phyloP scores from a whole-genome alignment of 345 rosid species.

The Eucalyptus tenuipes region DNA sequence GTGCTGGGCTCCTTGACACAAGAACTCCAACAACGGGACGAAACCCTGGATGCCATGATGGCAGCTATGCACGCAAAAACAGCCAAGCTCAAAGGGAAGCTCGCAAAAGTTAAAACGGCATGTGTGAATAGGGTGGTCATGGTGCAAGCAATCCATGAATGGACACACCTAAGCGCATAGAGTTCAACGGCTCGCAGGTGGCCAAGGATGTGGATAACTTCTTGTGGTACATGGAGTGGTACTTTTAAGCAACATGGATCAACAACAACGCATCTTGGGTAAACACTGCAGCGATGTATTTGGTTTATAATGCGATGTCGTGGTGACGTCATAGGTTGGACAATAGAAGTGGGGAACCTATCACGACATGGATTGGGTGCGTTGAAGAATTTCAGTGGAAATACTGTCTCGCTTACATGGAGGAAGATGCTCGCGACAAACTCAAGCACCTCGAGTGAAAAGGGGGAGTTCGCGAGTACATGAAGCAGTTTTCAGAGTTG shows the following conservation, averaged over 20 bases:
- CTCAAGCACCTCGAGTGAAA: no score
- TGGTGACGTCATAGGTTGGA: not conserved
- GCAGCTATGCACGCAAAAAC: accelerated
- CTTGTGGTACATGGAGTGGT: not conserved
- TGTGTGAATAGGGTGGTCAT: not conserved
- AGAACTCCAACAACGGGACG: not conserved
- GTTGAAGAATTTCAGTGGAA: not conserved
- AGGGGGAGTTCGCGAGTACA: no score
- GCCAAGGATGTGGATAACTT: not conserved
- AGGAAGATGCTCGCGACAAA: no score
- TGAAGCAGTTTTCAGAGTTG: no score
- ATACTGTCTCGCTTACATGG: no score
- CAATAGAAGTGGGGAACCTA: not conserved
- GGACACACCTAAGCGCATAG: accelerated
- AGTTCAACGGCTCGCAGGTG: not conserved
- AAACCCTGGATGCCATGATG: not conserved
- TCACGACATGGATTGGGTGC: not conserved
- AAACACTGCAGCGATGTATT: accelerated
- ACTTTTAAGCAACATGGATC: not conserved
- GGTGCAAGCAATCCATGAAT: not conserved
- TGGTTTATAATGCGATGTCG: not conserved
- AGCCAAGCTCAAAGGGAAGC: not conserved
- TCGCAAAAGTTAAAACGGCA: accelerated
- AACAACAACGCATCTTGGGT: accelerated
- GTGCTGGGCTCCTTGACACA: not conserved